Percentiles rank a stretch among this genome's conserved stretches.
Evolutionary conservation across 2,329 filamentous ascomycete species (phyloP).

Genomic region (Graphiopsis chlorocephala): DNA sequence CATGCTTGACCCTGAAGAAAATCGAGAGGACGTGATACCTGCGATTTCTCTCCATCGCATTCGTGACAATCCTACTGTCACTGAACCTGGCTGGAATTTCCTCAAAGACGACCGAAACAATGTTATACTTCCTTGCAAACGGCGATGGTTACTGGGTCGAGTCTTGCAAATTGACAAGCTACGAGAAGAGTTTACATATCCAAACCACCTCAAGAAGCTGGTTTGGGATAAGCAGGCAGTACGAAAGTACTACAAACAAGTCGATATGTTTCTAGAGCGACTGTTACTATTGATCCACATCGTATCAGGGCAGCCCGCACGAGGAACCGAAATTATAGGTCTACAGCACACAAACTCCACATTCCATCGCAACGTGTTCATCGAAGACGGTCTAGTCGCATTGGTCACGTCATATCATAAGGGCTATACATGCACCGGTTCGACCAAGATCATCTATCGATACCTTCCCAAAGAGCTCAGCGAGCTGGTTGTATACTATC

Average conservation of each 20-base stretch:
- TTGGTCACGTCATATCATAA: constrained; percentile 30
- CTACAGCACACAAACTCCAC: constrained; percentile 16
- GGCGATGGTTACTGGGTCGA: not conserved
- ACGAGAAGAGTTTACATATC: constrained; percentile 4
- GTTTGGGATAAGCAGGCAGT: too few species aligned
- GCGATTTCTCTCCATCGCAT: not conserved
- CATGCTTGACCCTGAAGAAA: constrained; percentile 4
- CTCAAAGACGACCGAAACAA: constrained; percentile 10
- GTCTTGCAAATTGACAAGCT: not conserved
- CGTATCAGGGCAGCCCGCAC: constrained; percentile 10
- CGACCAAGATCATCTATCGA: constrained; percentile 28
- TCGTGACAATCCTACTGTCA: constrained; percentile 6
- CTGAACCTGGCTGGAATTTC: constrained; percentile 8
- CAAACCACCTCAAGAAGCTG: too few species aligned
- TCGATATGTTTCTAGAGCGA: too few species aligned
- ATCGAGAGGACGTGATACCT: not conserved
- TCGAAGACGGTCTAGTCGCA: constrained; percentile 26
- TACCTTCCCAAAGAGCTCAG: constrained; percentile 29
- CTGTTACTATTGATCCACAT: too few species aligned
- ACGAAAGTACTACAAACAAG: too few species aligned
- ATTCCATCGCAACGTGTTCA: constrained; percentile 24
- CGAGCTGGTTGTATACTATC: constrained; percentile 24
- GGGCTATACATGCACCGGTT: constrained; percentile 20
- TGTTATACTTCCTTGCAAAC: not conserved
- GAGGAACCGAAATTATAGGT: constrained; percentile 23